Conservation (phyloP, 2,329 filamentous ascomycete genomes). For the Apiospora hydei region DNA sequence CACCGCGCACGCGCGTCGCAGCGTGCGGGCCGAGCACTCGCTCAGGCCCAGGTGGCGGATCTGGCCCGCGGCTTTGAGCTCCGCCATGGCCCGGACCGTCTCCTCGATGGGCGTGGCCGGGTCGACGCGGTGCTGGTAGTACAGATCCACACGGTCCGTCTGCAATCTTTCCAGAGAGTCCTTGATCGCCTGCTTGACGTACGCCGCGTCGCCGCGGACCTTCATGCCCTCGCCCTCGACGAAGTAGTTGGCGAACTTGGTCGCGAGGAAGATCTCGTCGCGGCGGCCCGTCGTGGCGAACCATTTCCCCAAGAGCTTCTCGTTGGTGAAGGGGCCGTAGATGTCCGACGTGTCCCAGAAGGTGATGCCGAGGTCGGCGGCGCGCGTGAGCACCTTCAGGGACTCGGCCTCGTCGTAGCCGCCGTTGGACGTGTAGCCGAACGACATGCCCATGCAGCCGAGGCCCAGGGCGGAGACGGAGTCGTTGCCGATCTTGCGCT, state of each 20-base stretch:
- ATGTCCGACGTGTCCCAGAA: constrained; percentile 44
- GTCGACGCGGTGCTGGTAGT: constrained; percentile 59
- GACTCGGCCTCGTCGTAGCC: constrained; percentile 39
- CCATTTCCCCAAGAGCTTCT: constrained; percentile 53
- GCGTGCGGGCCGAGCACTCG: constrained; percentile 53
- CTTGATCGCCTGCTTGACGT: constrained; percentile 39
- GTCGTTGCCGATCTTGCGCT: constrained; percentile 49
- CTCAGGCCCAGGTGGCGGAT: constrained; percentile 59
- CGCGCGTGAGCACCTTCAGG: constrained; percentile 35
- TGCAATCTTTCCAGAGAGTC: constrained; percentile 53
- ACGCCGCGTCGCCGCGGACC: constrained; percentile 36
- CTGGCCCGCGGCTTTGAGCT: constrained; percentile 58
- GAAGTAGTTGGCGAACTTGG: constrained; percentile 57
- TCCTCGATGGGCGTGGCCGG: constrained; percentile 53
- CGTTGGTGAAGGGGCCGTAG: constrained; percentile 48
- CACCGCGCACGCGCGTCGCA: constrained; percentile 56
- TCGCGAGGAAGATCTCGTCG: constrained; percentile 57
- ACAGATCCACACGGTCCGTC: constrained; percentile 60
- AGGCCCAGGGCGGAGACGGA: constrained; percentile 53
- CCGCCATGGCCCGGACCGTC: constrained; percentile 55
- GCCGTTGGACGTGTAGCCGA: constrained; percentile 41
- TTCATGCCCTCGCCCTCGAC: constrained; percentile 30
- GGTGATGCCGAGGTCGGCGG: constrained; percentile 37
- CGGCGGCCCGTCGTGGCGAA: constrained; percentile 52
- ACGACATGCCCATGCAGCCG: constrained; percentile 54